Percentiles rank a stretch among this genome's conserved stretches.
Conservation (phyloP, 1,284 basidiomycete genomes). For the Ganoderma multipileum region DNA sequence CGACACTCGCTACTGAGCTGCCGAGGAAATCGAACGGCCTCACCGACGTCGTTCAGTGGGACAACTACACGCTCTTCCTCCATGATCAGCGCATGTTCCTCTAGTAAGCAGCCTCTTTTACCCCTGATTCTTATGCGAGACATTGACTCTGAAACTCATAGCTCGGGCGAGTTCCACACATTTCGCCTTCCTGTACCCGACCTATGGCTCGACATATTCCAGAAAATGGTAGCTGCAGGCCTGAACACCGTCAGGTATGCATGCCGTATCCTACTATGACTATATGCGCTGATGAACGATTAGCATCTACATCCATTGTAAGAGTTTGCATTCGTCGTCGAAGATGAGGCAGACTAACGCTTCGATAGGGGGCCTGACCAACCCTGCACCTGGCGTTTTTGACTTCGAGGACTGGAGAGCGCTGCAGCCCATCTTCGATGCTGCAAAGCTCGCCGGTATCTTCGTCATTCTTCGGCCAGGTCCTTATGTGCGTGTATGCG, state of each 20-base stretch:
- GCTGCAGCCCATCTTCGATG: slow-evolving; percentile 64
- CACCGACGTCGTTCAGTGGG: slow-evolving; percentile 41
- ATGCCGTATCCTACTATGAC: neutral
- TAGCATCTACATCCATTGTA: slow-evolving; percentile 75
- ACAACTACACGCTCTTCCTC: slow-evolving; percentile 41
- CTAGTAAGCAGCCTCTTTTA: slow-evolving; percentile 42
- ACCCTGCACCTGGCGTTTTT: slow-evolving; percentile 75
- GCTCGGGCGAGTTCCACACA: slow-evolving; percentile 83
- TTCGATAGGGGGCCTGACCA: slow-evolving; percentile 60
- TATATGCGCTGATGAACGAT: neutral
- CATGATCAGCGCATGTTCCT: slow-evolving; percentile 48
- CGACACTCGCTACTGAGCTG: slow-evolving; percentile 25
- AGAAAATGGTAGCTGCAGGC: slow-evolving; percentile 85
- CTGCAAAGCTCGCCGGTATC: slow-evolving; percentile 51
- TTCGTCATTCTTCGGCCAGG: slow-evolving; percentile 56
- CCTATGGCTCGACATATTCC: slow-evolving; percentile 84
- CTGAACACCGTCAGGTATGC: slow-evolving; percentile 65
- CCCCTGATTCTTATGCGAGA: no score
- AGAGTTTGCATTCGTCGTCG: neutral
- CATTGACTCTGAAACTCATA: slow-evolving; percentile 26
- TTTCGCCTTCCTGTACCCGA: slow-evolving; percentile 83
- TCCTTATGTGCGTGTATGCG: slow-evolving; percentile 10
- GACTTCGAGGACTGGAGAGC: slow-evolving; percentile 77
- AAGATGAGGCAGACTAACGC: neutral
- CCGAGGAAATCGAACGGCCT: slow-evolving; percentile 38